Evolutionary conservation across 1,284 basidiomycete genomes (phyloP), one percentile per base, ranked within the genome.

Genomic region (Cutaneotrichosporon dermatis): DNA sequence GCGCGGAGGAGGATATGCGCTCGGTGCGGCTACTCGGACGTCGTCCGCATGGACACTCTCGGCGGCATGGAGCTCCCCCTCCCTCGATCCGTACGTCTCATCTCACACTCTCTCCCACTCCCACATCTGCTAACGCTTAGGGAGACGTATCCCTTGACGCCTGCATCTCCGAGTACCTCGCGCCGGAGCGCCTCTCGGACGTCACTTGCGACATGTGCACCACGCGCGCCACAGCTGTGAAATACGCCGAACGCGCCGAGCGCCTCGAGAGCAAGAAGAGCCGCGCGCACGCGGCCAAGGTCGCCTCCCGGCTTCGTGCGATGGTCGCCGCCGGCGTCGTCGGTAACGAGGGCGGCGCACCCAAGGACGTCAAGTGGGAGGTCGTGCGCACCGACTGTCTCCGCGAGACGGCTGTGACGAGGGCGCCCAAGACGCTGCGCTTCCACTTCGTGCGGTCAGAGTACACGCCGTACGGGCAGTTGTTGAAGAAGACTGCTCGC

Each of bases 391-490:
- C 70, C 6, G 67, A 70, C n/a, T 71, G 71, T 7, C 57, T 72
- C 11, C 70, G 75, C 33, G 65, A 74, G 49, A 66, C 66, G 36
- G 59, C 67, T 42, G 64, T 76, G 9, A 68, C 70, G 43, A 73
- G 92, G 85, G 88, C 92, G 12, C 92, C 92, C 0, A 83, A 83
- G 7, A 85, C 92, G 1, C 83, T 95, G 34, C 87, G 85, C 1
- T 82, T 95, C 1, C 91, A 95, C 75, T 85, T 96, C 59, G 91
- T 92, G 66, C 85, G 93, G 55, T 92, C 90, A 6, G 81, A 91
- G 55, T 87, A 88, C 72, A 79, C 78, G 16, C 88, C 88, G 15
- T 75, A 82, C 82, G 76, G 79, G 58, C 86, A 87, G 67, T 84
- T 89, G 25, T 77, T 87, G 65, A 93, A 93, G 80, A 95, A 94